phyloP scores from a whole-genome alignment of 2,329 filamentous ascomycete genomes.

The Pseudogymnoascus pannorum region DNA sequence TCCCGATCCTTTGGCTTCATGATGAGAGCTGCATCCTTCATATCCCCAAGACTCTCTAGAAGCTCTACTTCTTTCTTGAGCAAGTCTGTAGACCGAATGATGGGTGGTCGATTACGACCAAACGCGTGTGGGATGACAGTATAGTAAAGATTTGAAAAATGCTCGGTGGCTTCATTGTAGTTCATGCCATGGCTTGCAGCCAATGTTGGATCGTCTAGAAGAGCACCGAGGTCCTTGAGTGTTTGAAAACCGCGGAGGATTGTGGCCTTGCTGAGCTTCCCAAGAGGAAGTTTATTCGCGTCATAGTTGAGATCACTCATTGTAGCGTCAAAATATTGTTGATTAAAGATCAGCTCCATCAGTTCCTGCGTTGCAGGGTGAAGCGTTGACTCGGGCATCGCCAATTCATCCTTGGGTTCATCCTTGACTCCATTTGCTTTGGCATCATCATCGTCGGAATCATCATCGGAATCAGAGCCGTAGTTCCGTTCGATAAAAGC shows the following conservation, averaged over 20 bases:
- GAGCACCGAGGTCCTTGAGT: slow-evolving; percentile 64
- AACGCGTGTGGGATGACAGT: slow-evolving; percentile 76
- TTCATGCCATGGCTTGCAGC: slow-evolving; percentile 38
- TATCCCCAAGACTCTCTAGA: slow-evolving; percentile 73
- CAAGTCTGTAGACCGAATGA: slow-evolving; percentile 48
- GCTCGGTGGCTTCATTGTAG: slow-evolving; percentile 42
- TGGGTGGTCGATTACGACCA: slow-evolving; percentile 63
- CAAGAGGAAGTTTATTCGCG: slow-evolving; percentile 69
- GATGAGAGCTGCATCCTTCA: slow-evolving; percentile 74
- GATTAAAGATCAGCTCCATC: slow-evolving; percentile 79
- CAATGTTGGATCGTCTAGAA: slow-evolving; percentile 49
- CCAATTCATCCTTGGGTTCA: slow-evolving; percentile 24
- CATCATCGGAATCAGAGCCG: slow-evolving; percentile 57
- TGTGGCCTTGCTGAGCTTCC: slow-evolving; percentile 74
- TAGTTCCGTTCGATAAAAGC: slow-evolving; percentile 76
- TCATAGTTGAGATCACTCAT: slow-evolving; percentile 66
- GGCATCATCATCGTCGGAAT: slow-evolving; percentile 33
- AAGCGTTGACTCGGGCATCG: slow-evolving; percentile 48
- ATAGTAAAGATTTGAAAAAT: slow-evolving; percentile 72
- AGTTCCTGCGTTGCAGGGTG: slow-evolving; percentile 55
- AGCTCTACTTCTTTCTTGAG: slow-evolving; percentile 74
- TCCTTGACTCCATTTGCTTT: slow-evolving; percentile 17
- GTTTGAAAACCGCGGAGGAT: slow-evolving; percentile 68
- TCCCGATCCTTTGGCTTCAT: slow-evolving; percentile 57
- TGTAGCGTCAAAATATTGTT: slow-evolving; percentile 58